Percentiles rank a stretch among this genome's conserved stretches.
These are phyloP conservation scores for Rickenella mellea DNA, from an alignment of 768 basidiomycete genomes.

Conservation along the genomic window DNA sequence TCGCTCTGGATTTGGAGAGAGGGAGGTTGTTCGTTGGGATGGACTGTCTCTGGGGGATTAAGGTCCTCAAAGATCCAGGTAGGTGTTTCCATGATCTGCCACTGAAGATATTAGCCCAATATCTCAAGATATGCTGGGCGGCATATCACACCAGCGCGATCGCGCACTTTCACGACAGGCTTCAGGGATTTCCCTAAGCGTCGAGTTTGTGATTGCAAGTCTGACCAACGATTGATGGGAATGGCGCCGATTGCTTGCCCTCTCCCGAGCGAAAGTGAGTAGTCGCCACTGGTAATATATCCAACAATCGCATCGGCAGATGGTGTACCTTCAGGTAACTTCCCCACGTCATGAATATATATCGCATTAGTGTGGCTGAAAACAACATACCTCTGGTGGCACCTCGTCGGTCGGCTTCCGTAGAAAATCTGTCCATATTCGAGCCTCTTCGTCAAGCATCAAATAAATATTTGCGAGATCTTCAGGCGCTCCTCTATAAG, in stretches of 20 bases:
- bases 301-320: constrained; percentile 51
- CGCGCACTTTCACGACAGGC: constrained; percentile 55
- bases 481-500: constrained; percentile 59
- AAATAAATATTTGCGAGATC: constrained; percentile 69
- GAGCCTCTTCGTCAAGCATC: constrained; percentile 44
- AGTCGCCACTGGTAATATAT: constrained; percentile 76
- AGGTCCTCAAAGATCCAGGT: too few species aligned
- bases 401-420: constrained; percentile 14
- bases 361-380: background rate
- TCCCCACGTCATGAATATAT: background rate
- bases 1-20: too few species aligned
- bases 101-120: background rate
- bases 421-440: constrained; percentile 30
- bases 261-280: constrained; percentile 67
- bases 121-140: constrained; percentile 31
- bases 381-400: constrained; percentile 7
- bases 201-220: constrained; percentile 38
- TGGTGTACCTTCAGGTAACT: constrained; percentile 40
- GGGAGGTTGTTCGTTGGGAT: too few species aligned
- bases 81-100: constrained; percentile 4
- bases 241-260: constrained; percentile 75
- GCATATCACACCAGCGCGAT: constrained; percentile 45
- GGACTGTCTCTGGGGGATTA: too few species aligned
- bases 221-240: constrained; percentile 41
- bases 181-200: constrained; percentile 20